phyloP scores from a whole-genome alignment of 2,329 filamentous ascomycete genomes.

The Bipolaris zeicola region DNA sequence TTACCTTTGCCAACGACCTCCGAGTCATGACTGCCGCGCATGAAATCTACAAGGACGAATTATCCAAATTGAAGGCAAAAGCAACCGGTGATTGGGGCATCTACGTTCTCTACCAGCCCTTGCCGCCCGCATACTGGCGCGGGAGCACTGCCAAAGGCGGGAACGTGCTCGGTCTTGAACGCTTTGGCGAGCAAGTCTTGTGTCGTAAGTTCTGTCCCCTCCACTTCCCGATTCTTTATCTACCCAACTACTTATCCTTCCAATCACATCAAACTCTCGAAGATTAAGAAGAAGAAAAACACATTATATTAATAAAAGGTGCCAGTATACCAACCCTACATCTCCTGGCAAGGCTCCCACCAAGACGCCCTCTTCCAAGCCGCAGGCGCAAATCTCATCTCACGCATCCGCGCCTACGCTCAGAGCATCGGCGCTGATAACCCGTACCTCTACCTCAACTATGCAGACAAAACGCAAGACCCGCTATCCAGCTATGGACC shows the following conservation, averaged over 20 bases:
- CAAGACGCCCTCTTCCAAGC: slow-evolving; percentile 28
- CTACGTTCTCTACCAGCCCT: slow-evolving; percentile 46
- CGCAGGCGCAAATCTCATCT: slow-evolving; percentile 23
- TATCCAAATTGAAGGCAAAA: slow-evolving; percentile 38
- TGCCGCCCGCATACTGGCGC: slow-evolving; percentile 47
- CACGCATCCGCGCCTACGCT: slow-evolving; percentile 22
- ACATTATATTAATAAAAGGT: too few relatives aligned
- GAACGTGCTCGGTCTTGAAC: slow-evolving; percentile 49
- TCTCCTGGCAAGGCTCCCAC: slow-evolving; percentile 28
- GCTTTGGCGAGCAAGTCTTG: slow-evolving; percentile 22
- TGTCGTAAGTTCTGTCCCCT: slow-evolving; percentile 21
- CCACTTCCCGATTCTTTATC: too few relatives aligned
- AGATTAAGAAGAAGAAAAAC: too few relatives aligned
- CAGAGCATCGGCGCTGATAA: slow-evolving; percentile 29
- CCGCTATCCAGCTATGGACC: slow-evolving; percentile 29
- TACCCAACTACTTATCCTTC: too few relatives aligned
- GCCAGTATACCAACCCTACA: slow-evolving; percentile 28
- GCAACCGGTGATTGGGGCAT: slow-evolving; percentile 42
- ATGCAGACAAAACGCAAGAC: slow-evolving; percentile 33
- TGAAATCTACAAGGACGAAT: slow-evolving; percentile 49
- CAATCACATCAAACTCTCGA: too few relatives aligned
- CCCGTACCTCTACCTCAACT: slow-evolving; percentile 42
- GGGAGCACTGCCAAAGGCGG: slow-evolving; percentile 47
- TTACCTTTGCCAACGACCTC: slow-evolving; percentile 43
- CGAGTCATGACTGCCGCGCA: slow-evolving; percentile 47